Conservation (phyloP, 2,329 filamentous ascomycete species). For the Rutstroemia sp. region DNA sequence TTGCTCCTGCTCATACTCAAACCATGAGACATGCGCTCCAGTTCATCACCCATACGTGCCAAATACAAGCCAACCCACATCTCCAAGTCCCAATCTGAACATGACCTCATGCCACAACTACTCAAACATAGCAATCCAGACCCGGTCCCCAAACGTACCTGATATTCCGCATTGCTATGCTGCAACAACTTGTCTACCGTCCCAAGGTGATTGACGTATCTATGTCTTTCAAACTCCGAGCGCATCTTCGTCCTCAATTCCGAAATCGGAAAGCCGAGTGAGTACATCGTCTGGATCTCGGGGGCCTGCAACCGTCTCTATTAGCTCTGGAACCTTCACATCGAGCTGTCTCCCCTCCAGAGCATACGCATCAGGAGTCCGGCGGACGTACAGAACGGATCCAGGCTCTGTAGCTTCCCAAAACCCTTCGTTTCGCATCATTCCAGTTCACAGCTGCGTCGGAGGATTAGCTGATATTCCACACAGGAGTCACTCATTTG, state of each 20-base stretch:
- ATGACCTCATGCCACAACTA: not conserved
- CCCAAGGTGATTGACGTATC: slow-evolving; percentile 82
- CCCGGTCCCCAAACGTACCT: slow-evolving; percentile 49
- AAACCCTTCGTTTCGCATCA: slow-evolving; percentile 80
- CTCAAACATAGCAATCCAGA: not conserved
- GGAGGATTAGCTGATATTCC: slow-evolving; percentile 44
- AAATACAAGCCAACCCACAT: not conserved
- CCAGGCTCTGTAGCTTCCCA: slow-evolving; percentile 91
- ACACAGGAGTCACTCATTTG: not conserved
- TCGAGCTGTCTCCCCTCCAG: no score
- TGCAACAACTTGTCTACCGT: slow-evolving; percentile 85
- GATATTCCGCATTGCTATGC: slow-evolving; percentile 88
- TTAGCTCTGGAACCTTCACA: not conserved
- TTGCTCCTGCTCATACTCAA: no score
- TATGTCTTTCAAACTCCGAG: slow-evolving; percentile 93
- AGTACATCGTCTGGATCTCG: slow-evolving; percentile 97
- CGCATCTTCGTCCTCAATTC: slow-evolving; percentile 86
- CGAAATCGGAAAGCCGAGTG: slow-evolving; percentile 79
- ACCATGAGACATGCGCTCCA: no score
- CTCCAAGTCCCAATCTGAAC: no score
- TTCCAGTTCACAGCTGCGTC: slow-evolving; percentile 73
- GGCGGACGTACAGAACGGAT: slow-evolving; percentile 71
- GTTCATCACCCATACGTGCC: no score
- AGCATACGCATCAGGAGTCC: not conserved
- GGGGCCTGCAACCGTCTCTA: slow-evolving; percentile 60